Conservation (phyloP, 2,329 filamentous ascomycete species). For the Pseudogymnoascus sp. region DNA sequence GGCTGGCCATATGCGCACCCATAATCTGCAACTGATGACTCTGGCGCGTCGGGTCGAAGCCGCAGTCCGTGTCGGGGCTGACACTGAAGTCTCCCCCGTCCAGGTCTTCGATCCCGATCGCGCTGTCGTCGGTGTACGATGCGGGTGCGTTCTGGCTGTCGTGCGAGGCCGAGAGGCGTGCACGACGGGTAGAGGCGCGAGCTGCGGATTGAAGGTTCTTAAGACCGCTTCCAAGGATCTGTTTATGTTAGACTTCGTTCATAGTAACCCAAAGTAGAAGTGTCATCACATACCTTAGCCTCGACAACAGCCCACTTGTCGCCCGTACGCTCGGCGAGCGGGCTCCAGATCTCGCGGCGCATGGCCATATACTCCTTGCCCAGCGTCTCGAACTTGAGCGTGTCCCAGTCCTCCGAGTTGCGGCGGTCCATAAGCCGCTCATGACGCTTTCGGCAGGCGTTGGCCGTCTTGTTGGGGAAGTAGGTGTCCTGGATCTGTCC, state of each 20-base stretch:
- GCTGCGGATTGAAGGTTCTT: conserved; percentile 70
- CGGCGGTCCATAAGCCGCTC: conserved; percentile 72
- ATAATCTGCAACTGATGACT: not conserved
- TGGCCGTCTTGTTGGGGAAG: conserved; percentile 70
- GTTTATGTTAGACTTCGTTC: conserved; percentile 11
- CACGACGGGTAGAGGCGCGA: conserved; percentile 58
- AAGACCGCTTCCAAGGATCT: conserved; percentile 79
- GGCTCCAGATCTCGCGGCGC: conserved; percentile 74
- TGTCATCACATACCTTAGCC: conserved; percentile 43
- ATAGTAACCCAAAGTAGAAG: not conserved
- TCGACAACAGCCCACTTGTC: conserved; percentile 73
- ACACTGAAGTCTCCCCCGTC: conserved; percentile 44
- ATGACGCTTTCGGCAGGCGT: conserved; percentile 84
- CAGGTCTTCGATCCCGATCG: conserved; percentile 57
- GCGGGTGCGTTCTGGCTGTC: conserved; percentile 27
- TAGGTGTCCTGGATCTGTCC: conserved; percentile 67
- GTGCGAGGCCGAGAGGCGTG: conserved; percentile 42
- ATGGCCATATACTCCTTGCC: conserved; percentile 72
- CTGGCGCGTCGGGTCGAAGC: conserved; percentile 24
- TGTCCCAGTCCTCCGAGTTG: conserved; percentile 60
- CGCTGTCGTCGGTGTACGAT: conserved; percentile 55
- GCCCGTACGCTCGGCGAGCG: conserved; percentile 64
- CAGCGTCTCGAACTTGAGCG: conserved; percentile 63
- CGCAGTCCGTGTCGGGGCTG: conserved; percentile 42
- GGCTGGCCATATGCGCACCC: conserved; percentile 16